These are phyloP conservation scores for Plasmodium ovale DNA, from an alignment of 169 alveolate species.

Conservation along the genomic window DNA sequence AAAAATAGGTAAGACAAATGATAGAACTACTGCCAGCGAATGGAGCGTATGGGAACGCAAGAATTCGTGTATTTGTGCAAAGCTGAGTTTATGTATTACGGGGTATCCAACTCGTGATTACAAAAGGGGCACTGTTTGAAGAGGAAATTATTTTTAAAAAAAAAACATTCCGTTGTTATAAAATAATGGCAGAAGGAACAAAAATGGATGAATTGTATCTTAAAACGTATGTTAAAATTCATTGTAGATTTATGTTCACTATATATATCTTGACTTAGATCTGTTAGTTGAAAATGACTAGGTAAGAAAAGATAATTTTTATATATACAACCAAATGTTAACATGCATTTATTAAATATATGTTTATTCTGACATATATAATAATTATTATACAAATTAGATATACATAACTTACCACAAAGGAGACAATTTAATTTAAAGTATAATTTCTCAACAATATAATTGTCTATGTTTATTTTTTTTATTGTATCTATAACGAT, in stretches of 20 bases:
- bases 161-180: constrained; percentile 29
- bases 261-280: constrained; percentile 30
- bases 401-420: constrained; percentile 32
- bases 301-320: constrained; percentile 59
- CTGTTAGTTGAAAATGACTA: background rate
- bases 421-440: constrained; percentile 46
- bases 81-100: no score
- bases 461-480: constrained; percentile 4
- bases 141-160: constrained; percentile 15
- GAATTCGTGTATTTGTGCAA: no score
- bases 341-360: constrained; percentile 69
- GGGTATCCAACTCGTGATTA: constrained; percentile 9
- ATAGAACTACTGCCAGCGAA: no score
- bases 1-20: no score
- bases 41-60: no score
- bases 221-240: constrained; percentile 9
- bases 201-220: constrained; percentile 1
- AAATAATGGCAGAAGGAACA: constrained; percentile 66
- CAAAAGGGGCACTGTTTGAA: constrained; percentile 72
- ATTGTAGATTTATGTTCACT: background rate
- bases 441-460: constrained; percentile 27
- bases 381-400: constrained; percentile 68
- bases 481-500: background rate
- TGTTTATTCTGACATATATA: constrained; percentile 61
- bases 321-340: constrained; percentile 54